These are phyloP conservation scores for Debaryomyces coudertii DNA, from an alignment of 1,139 yeast genomes.

Conservation along the genomic window DNA sequence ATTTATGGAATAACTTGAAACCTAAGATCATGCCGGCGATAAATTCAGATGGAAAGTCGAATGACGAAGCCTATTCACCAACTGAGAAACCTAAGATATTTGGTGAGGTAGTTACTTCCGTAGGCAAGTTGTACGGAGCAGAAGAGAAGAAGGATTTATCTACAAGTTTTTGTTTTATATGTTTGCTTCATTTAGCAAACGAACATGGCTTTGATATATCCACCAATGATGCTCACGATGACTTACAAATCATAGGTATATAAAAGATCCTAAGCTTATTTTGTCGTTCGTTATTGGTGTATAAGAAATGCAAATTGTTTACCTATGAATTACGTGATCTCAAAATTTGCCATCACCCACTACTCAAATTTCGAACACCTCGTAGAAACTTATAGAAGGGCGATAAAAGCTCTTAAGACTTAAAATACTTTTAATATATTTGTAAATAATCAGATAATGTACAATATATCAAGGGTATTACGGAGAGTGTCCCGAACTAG, in stretches of 20 bases:
- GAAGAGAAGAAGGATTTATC: slow-evolving; percentile 68
- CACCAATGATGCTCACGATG: slow-evolving; percentile 57
- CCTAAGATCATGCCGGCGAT: slow-evolving; percentile 14
- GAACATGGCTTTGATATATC: slow-evolving; percentile 78
- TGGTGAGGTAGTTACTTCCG: slow-evolving; percentile 50
- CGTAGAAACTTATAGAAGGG: slow-evolving; percentile 5
- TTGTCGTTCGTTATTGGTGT: background rate
- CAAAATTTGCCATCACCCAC: slow-evolving; percentile 9
- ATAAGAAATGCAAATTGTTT: background rate
- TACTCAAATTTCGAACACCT: slow-evolving; percentile 3
- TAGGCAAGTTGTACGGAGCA: slow-evolving; percentile 55
- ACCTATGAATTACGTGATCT: slow-evolving; percentile 6
- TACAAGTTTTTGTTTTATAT: slow-evolving; percentile 85
- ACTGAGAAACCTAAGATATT: slow-evolving; percentile 33
- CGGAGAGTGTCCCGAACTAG: slow-evolving; percentile 9
- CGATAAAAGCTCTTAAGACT: slow-evolving; percentile 1
- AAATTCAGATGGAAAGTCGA: slow-evolving; percentile 4
- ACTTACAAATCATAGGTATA: slow-evolving; percentile 53
- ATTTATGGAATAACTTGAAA: slow-evolving; percentile 70
- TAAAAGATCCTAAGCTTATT: background rate
- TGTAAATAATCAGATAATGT: slow-evolving; percentile 8
- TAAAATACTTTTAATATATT: background rate
- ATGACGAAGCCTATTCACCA: slow-evolving; percentile 8
- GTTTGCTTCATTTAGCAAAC: slow-evolving; percentile 83
- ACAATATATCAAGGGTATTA: slow-evolving; percentile 14